A percentile compares a stretch with the other conserved stretches of the same genome.
Evolutionary conservation across 352 stramenopile genomes (phyloP).

Genomic region (Aphanomyces euteiches): DNA sequence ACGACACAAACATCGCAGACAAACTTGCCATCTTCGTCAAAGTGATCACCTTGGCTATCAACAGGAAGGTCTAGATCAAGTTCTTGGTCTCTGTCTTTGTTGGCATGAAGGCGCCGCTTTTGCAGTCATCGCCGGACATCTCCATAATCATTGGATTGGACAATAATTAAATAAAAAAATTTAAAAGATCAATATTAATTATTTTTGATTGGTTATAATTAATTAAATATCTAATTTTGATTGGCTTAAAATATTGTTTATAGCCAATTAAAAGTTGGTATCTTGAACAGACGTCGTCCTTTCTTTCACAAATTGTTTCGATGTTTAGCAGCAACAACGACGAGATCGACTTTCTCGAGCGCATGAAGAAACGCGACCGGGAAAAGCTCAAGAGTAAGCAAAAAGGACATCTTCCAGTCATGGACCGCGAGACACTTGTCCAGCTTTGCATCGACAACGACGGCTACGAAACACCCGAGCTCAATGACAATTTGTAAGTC

Average conservation of each 20-base stretch:
- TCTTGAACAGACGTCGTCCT: slow-evolving; percentile 1
- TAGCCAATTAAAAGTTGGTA: slow-evolving; percentile 7
- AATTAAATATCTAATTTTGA: not conserved
- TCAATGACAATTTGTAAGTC: slow-evolving; percentile 92
- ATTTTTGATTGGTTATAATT: slow-evolving; percentile 13
- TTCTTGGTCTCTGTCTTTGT: no score
- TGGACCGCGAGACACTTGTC: slow-evolving; percentile 82
- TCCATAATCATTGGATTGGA: no score
- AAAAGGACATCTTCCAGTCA: slow-evolving; percentile 74
- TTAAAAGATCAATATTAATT: no score
- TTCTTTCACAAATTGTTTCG: not conserved
- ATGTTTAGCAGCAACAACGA: slow-evolving; percentile 34
- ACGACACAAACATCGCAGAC: no score
- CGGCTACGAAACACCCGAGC: slow-evolving; percentile 92
- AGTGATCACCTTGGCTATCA: no score
- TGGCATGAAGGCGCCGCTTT: no score
- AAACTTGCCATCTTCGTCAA: no score
- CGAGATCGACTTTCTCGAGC: slow-evolving; percentile 47
- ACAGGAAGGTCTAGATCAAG: no score
- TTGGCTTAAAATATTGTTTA: not conserved
- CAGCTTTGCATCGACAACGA: slow-evolving; percentile 87
- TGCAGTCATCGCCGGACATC: no score
- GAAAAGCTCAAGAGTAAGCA: slow-evolving; percentile 58
- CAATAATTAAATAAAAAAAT: not conserved
- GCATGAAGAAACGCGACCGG: slow-evolving; percentile 64